phyloP scores from a whole-genome alignment of 441 rosid genomes.

The Rhodomyrtus psidioides region DNA sequence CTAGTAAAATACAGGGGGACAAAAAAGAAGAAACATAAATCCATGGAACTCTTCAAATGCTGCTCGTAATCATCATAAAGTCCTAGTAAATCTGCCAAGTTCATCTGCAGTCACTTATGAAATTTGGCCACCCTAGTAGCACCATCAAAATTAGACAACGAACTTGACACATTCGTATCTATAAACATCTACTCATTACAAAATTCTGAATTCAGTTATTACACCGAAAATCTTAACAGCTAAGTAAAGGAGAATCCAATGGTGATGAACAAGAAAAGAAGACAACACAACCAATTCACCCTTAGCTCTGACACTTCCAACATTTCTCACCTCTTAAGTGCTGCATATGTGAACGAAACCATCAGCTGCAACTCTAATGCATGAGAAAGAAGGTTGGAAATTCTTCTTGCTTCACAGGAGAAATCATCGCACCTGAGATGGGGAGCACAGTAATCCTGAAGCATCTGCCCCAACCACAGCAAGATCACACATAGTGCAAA shows the following conservation, averaged over 20 bases:
- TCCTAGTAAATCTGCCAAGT: no score
- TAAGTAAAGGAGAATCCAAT: conserved; percentile 2
- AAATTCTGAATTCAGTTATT: conserved; percentile 40
- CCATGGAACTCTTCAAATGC: no score
- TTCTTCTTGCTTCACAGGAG: neutral
- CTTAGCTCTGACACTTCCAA: neutral
- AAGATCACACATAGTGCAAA: conserved; percentile 78
- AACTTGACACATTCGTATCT: conserved; percentile 19
- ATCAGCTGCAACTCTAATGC: neutral
- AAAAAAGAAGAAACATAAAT: no score
- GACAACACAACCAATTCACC: neutral
- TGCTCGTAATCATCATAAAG: no score
- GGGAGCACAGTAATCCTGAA: conserved; percentile 68
- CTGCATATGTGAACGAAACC: neutral
- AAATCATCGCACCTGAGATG: conserved; percentile 52
- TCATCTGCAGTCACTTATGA: conserved; percentile 16
- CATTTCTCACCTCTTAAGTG: conserved; percentile 19
- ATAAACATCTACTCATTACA: conserved; percentile 34
- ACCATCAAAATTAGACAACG: conserved; percentile 18
- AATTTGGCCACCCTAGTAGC: conserved; percentile 22
- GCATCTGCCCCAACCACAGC: conserved; percentile 87
- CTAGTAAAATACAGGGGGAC: no score
- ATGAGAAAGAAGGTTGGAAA: neutral
- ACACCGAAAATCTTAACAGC: conserved; percentile 26
- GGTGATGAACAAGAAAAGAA: neutral